Base-by-base conservation (phyloP, 1,139 yeast genomes). In the Hyphopichia pseudoburtonii region DNA sequence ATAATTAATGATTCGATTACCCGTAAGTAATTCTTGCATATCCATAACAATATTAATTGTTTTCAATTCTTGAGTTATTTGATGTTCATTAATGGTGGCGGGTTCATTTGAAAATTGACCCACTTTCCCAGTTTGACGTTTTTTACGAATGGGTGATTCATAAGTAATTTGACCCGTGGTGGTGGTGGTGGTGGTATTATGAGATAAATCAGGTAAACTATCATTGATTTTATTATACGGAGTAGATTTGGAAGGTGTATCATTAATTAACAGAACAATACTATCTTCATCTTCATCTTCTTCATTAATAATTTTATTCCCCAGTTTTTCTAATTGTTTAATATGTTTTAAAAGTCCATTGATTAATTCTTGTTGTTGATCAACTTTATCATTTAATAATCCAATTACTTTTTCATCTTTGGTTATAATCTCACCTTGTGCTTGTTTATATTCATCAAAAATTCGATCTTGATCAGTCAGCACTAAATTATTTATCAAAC, bases 1-100 rank as follows among this genome's bases (percentile, higher is more conserved):
- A 39, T 72, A 76, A 42, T 73, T 69, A 26, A 69, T 64, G 6
- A 80, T 70, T 35, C 79, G 64, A 26, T 80, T 53, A 0, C 85
- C 85, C 7, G 82, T 78, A 31, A 80, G 59, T 35, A 77, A 66
- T 47, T 79, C 82, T 36, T 76, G 52, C 73, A 80, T 70, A 48
- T 77, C 83, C 26, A 77, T 55, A 8, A 78, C 73, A 36, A 76
- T 60, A 2, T 76, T 74, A 14, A 71, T 70, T 37, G 73, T 68
- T 40, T 72, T 76, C 25, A 73, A 54, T 40, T 69, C 76, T 40
- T 65, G 64, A n/a, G 60, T 57, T 23, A 70, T 47, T 32, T 67
- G 66, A 31, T 58, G 62, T 32, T 58, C 60, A 33, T 53, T 53
- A 15, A 66, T 61, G 35, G 57, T 38, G 32, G 54, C 57, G 12